Percentiles rank a stretch among this genome's conserved stretches.
phyloP scores from a whole-genome alignment of 257 asterid species.

The Lycium ferocissimum region DNA sequence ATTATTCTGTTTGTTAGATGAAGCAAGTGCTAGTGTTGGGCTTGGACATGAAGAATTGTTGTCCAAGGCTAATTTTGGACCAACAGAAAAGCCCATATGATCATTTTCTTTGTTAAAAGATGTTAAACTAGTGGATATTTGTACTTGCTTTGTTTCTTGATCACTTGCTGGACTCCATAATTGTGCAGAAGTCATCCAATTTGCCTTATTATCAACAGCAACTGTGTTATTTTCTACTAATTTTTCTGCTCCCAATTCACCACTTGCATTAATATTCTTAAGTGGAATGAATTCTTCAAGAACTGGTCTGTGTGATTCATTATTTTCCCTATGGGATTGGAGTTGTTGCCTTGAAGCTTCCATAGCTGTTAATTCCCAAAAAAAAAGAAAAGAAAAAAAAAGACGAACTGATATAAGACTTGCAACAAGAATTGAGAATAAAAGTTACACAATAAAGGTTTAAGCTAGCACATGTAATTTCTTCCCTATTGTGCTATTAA shows the following conservation, averaged over 20 bases:
- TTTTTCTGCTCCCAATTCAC: slow-evolving; percentile 37
- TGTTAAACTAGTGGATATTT: slow-evolving; percentile 29
- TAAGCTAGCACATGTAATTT: background rate
- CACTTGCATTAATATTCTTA: slow-evolving; percentile 39
- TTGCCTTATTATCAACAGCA: slow-evolving; percentile 64
- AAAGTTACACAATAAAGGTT: background rate
- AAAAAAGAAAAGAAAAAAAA: background rate
- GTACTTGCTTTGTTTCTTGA: slow-evolving; percentile 35
- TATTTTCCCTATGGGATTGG: slow-evolving; percentile 53
- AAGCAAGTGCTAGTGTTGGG: slow-evolving; percentile 60
- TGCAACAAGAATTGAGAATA: background rate
- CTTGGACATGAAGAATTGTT: slow-evolving; percentile 39
- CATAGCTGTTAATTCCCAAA: slow-evolving; percentile 57
- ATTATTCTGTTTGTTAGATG: slow-evolving; percentile 59
- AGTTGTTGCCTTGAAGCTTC: slow-evolving; percentile 90
- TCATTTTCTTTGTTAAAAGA: slow-evolving; percentile 40
- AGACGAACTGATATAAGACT: background rate
- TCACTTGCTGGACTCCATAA: slow-evolving; percentile 82
- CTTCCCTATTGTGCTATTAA: background rate
- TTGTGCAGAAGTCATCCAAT: slow-evolving; percentile 96
- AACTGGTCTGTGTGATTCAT: slow-evolving; percentile 59
- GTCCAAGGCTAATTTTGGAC: slow-evolving; percentile 53
- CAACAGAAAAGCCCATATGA: slow-evolving; percentile 41
- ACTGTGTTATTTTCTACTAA: slow-evolving; percentile 30
- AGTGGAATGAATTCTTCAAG: slow-evolving; percentile 94